These are phyloP conservation scores for Canna indica DNA, from an alignment of 176 grass and related monocot genomes.

Conservation along the genomic window DNA sequence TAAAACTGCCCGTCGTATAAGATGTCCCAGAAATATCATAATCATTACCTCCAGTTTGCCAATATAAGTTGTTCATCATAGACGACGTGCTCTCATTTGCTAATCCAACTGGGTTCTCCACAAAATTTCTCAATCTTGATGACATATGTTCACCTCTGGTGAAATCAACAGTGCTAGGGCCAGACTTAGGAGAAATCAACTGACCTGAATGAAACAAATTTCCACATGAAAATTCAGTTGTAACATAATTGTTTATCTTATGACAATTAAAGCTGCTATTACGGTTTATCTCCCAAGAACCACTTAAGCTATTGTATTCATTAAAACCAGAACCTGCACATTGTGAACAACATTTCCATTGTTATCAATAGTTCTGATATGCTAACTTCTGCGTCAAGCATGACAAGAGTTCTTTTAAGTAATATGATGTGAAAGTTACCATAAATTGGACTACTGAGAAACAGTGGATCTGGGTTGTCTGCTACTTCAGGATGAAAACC, in stretches of 20 bases:
- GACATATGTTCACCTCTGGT: not conserved
- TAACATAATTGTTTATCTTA: not conserved
- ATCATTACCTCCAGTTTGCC: not conserved
- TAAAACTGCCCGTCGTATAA: not conserved
- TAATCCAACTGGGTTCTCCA: not conserved
- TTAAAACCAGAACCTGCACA: not conserved
- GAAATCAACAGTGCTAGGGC: not conserved
- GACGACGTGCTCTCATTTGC: not conserved
- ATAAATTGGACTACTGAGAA: not conserved
- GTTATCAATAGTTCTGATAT: not conserved
- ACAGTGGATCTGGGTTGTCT: not conserved
- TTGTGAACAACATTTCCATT: not conserved
- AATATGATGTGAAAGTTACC: not conserved
- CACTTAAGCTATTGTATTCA: not conserved
- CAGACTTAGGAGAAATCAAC: not conserved
- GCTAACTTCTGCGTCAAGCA: not conserved
- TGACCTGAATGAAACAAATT: not conserved
- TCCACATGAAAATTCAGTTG: too few species aligned
- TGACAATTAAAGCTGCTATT: not conserved
- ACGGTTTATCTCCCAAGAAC: not conserved
- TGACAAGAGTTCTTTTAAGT: not conserved
- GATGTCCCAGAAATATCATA: not conserved
- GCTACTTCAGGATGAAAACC: not conserved
- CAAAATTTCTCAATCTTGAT: not conserved
- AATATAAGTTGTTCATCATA: not conserved